A percentile compares a stretch with the other conserved stretches of the same genome.
Conservation (phyloP, 1,284 basidiomycete species). For the Cerrena zonata region DNA sequence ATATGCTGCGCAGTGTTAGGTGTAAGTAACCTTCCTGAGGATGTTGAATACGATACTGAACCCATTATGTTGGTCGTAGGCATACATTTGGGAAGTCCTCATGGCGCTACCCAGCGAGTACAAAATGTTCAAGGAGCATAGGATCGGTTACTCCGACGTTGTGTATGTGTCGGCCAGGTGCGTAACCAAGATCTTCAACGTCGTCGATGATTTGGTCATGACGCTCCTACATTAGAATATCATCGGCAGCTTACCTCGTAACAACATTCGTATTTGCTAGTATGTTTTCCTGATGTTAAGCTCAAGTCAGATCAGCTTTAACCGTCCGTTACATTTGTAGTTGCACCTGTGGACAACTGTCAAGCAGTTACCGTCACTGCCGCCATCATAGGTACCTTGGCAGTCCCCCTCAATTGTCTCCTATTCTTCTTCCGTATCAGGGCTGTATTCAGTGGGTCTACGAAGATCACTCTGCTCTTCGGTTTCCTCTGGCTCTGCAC, state of each 20-base stretch:
- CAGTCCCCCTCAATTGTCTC: slow-evolving; percentile 5
- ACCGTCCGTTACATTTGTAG: background rate
- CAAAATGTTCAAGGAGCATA: background rate
- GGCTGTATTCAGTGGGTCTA: slow-evolving; percentile 3
- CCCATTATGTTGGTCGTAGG: background rate
- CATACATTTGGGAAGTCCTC: slow-evolving; percentile 10
- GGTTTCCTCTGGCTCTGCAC: slow-evolving; percentile 5
- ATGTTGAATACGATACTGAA: too few species aligned
- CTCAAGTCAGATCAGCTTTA: background rate
- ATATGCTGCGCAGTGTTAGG: slow-evolving; percentile 10
- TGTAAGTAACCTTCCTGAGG: slow-evolving; percentile 1
- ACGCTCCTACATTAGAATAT: background rate
- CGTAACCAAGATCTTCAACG: background rate
- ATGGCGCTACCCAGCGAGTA: slow-evolving; percentile 6
- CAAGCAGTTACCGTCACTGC: slow-evolving; percentile 4
- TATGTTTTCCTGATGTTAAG: background rate
- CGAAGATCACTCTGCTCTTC: slow-evolving; percentile 2
- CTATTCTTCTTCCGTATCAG: slow-evolving; percentile 11
- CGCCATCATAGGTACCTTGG: slow-evolving; percentile 2
- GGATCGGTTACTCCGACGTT: slow-evolving; percentile 6
- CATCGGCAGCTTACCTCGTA: slow-evolving; percentile 3
- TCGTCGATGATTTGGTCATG: background rate
- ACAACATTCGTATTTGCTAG: slow-evolving; percentile 9
- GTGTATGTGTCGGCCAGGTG: slow-evolving; percentile 12
- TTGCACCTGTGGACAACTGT: slow-evolving; percentile 3